These are phyloP conservation scores for Monilinia fructicola DNA, from an alignment of 2,329 filamentous ascomycete genomes.

Conservation along the genomic window DNA sequence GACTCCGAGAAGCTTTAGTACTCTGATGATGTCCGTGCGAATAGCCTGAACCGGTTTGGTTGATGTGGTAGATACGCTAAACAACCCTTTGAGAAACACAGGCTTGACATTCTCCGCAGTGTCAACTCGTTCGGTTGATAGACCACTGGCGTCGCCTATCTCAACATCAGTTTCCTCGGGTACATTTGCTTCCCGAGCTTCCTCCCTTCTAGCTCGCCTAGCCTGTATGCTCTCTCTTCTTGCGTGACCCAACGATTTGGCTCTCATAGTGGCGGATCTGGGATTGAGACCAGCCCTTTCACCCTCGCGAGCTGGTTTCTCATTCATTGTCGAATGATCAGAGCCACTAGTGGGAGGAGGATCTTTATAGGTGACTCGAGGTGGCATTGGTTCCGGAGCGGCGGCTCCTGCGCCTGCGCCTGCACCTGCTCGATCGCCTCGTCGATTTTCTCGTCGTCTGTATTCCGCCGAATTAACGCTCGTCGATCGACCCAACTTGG, in stretches of 20 bases:
- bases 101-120: conserved; percentile 84
- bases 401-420: conserved; percentile 51
- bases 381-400: conserved; percentile 53
- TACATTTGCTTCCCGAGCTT: conserved; percentile 71
- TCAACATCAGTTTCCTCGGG: conserved; percentile 90
- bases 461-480: conserved; percentile 90
- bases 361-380: conserved; percentile 55
- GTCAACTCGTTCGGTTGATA: conserved; percentile 60
- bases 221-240: conserved; percentile 90
- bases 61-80: conserved; percentile 95
- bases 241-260: conserved; percentile 86
- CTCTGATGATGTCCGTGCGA: conserved; percentile 83
- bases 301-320: conserved; percentile 47
- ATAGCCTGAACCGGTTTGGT: conserved; percentile 86
- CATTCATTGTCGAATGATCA: conserved; percentile 63
- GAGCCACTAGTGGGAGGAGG: conserved; percentile 76
- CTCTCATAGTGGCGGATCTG: conserved; percentile 65
- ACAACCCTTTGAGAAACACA: conserved; percentile 92
- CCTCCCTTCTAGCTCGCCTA: conserved; percentile 71
- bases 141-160: conserved; percentile 59
- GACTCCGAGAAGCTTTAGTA: conserved; percentile 84
- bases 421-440: conserved; percentile 40
- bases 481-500: conserved; percentile 78
- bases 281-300: conserved; percentile 49
- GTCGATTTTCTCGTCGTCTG: conserved; percentile 58